Percentiles rank a stretch among this genome's conserved stretches.
Conservation (phyloP, 768 basidiomycete species). For the Auricularia heimuer region DNA sequence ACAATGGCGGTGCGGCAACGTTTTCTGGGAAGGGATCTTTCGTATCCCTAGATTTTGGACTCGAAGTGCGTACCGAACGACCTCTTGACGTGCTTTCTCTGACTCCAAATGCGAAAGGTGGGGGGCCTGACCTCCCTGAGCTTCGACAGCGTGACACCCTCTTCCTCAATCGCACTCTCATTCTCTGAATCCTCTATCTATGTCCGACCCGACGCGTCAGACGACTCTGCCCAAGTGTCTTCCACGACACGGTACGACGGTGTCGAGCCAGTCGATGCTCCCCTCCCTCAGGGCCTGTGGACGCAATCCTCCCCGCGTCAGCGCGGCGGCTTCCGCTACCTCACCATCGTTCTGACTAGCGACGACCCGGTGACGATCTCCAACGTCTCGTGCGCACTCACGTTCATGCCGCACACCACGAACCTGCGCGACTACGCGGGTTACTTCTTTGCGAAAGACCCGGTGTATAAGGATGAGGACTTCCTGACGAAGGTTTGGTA, state of each 20-base stretch:
- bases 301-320: conserved; percentile 6
- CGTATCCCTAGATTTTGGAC: conserved; percentile 46
- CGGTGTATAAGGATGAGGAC: conserved; percentile 1
- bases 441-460: conserved; percentile 8
- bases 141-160: conserved; percentile 24
- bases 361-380: conserved; percentile 2
- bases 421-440: conserved; percentile 8
- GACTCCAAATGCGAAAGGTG: conserved; percentile 25
- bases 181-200: conserved; percentile 51
- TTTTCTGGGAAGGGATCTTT: conserved; percentile 33
- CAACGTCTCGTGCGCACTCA: conserved; percentile 5
- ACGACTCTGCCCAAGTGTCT: conserved; percentile 31
- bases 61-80: conserved; percentile 29
- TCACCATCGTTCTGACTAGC: conserved; percentile 3
- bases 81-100: not conserved
- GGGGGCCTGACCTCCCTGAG: conserved; percentile 44
- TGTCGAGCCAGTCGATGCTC: conserved; percentile 16
- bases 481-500: conserved; percentile 10
- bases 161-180: conserved; percentile 36
- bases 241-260: conserved; percentile 36
- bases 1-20: conserved; percentile 28
- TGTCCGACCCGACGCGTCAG: conserved; percentile 42
- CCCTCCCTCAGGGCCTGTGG: not conserved
- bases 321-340: conserved; percentile 10
- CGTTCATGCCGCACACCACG: conserved; percentile 7